Evolutionary conservation across 257 asterid genomes (phyloP).

Genomic region (Plantago elongata): DNA sequence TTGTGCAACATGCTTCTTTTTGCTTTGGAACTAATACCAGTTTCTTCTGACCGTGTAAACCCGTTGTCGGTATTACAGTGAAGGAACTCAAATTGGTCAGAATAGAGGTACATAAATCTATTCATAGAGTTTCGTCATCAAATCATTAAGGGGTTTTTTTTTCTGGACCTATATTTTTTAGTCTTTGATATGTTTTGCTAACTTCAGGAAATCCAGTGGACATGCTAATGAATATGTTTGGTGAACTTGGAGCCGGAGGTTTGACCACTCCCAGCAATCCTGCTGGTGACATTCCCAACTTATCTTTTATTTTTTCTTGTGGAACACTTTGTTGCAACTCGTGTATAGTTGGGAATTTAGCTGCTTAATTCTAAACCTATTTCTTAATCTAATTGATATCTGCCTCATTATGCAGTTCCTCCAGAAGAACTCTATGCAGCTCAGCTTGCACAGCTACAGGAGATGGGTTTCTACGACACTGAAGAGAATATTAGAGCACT

Average conservation of each 20-base stretch:
- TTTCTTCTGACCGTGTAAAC: not conserved
- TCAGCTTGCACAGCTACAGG: constrained; percentile 55
- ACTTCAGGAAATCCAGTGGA: constrained; percentile 34
- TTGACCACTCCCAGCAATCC: constrained; percentile 31
- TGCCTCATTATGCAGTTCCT: constrained; percentile 33
- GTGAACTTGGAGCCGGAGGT: constrained; percentile 47
- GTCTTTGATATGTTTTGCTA: not conserved
- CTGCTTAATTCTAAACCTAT: not conserved
- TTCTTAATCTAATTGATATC: constrained; percentile 4
- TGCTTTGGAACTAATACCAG: not conserved
- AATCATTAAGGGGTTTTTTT: not conserved
- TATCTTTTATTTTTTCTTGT: too few species aligned
- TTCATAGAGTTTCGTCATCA: not conserved
- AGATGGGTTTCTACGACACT: constrained; percentile 61
- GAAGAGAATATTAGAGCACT: constrained; percentile 54
- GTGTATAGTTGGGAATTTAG: not conserved
- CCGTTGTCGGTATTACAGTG: constrained; percentile 27
- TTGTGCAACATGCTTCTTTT: not conserved
- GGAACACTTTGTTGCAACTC: too few species aligned
- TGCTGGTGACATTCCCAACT: constrained; percentile 26
- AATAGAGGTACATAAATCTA: constrained; percentile 28
- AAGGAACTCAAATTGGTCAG: constrained; percentile 33
- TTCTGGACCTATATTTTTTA: not conserved
- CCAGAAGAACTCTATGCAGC: constrained; percentile 57
- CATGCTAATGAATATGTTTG: constrained; percentile 48